Evolutionary conservation across 2,329 filamentous ascomycete species (phyloP).

Genomic region (Nothophaeocryptopus gaeumannii): DNA sequence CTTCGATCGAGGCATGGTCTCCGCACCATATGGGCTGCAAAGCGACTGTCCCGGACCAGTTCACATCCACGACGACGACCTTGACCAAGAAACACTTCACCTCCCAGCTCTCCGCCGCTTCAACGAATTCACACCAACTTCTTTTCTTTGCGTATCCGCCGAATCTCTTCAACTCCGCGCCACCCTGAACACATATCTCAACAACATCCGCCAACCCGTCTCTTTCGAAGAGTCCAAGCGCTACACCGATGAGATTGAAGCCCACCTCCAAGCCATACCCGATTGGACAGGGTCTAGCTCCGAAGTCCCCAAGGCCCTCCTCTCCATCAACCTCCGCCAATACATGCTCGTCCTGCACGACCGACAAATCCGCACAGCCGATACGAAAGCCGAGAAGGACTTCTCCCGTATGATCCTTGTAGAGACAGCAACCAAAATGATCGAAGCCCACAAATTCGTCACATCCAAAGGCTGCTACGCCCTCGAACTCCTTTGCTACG

Average conservation of each 20-base stretch:
- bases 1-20: constrained; percentile 54
- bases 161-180: constrained; percentile 28
- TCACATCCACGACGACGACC: constrained; percentile 52
- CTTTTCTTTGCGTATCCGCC: constrained; percentile 26
- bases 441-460: constrained; percentile 27
- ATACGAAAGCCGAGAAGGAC: constrained; percentile 25
- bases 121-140: constrained; percentile 29
- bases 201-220: constrained; percentile 31
- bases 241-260: constrained; percentile 34
- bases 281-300: constrained; percentile 19
- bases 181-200: constrained; percentile 30
- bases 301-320: constrained; percentile 23
- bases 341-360: constrained; percentile 33
- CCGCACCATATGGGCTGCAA: constrained; percentile 41
- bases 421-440: constrained; percentile 28
- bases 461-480: constrained; percentile 25
- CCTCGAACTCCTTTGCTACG: constrained; percentile 29
- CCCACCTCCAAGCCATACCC: constrained; percentile 28
- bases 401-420: constrained; percentile 33
- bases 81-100: constrained; percentile 32
- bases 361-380: constrained; percentile 28
- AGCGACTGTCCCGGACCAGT: constrained; percentile 51
- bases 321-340: constrained; percentile 32
- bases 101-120: constrained; percentile 20
- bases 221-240: constrained; percentile 33